These are phyloP conservation scores for Neurospora sp. DNA, from an alignment of 495 filamentous ascomycete genomes.

Conservation along the genomic window DNA sequence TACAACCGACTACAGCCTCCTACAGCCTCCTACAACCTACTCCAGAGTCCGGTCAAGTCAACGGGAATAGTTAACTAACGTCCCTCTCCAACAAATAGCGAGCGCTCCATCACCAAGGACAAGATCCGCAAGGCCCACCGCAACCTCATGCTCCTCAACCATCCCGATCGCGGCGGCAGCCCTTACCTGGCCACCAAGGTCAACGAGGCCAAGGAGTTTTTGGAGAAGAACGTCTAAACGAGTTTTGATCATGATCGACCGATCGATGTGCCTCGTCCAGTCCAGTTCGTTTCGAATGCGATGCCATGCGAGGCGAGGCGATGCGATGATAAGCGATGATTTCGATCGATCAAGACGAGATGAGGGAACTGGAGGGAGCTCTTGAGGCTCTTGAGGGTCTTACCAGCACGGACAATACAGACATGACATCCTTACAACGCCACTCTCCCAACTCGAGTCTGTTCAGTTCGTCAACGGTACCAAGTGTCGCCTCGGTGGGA, in stretches of 20 bases:
- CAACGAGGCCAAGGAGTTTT: slow-evolving; percentile 93
- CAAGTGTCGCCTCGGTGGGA: not conserved
- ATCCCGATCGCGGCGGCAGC: slow-evolving; percentile 93
- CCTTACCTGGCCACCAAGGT: slow-evolving; percentile 95
- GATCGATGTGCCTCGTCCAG: not conserved
- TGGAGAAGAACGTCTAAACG: slow-evolving; percentile 56
- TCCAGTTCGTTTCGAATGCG: not conserved
- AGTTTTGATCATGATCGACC: not conserved
- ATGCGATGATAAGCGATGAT: too few relatives aligned
- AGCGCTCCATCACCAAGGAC: slow-evolving; percentile 76
- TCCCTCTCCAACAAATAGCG: slow-evolving; percentile 39
- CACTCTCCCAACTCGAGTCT: not conserved
- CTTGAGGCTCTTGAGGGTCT: not conserved
- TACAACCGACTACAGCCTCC: too few relatives aligned
- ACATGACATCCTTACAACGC: not conserved
- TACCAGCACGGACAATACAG: not conserved
- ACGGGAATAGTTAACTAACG: slow-evolving; percentile 4
- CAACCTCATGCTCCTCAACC: slow-evolving; percentile 93
- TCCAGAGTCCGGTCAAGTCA: too few relatives aligned
- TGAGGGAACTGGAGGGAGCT: too few relatives aligned
- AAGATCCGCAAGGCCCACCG: slow-evolving; percentile 94
- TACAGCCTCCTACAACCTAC: too few relatives aligned
- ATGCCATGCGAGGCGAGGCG: not conserved
- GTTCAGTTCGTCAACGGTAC: not conserved
- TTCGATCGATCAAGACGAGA: too few relatives aligned